Evolutionary conservation across 345 rosid genomes (phyloP).

Genomic region (Lepidium aucheri): DNA sequence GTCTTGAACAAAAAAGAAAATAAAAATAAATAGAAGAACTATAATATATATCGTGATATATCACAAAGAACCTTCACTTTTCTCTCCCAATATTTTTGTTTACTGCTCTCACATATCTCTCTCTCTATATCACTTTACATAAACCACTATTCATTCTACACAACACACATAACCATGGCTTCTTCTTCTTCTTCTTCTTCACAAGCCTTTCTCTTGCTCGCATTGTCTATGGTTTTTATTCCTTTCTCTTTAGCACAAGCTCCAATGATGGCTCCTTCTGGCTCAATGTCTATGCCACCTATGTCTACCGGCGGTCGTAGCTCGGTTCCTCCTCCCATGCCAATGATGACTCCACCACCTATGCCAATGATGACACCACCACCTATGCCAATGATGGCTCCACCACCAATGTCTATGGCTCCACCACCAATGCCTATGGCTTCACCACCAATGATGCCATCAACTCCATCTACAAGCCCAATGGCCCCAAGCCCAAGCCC

Average conservation of each 20-base stretch:
- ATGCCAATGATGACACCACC: slow-evolving; percentile 23
- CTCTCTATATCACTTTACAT: slow-evolving; percentile 21
- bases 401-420: slow-evolving; percentile 16
- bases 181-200: slow-evolving; percentile 6
- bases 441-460: slow-evolving; percentile 8
- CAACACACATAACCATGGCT: slow-evolving; percentile 15
- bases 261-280: slow-evolving; percentile 31
- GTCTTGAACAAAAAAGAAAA: background rate
- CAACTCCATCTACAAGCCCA: slow-evolving; percentile 20
- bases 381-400: slow-evolving; percentile 16
- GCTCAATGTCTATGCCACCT: slow-evolving; percentile 29
- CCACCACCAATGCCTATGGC: slow-evolving; percentile 16
- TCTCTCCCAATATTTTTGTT: slow-evolving; percentile 8
- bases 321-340: background rate
- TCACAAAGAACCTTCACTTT: slow-evolving; percentile 19
- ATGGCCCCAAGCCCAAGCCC: slow-evolving; percentile 8
- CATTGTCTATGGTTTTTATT: slow-evolving; percentile 15
- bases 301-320: slow-evolving; percentile 2
- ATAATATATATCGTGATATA: background rate
- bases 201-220: slow-evolving; percentile 12
- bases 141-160: slow-evolving; percentile 1
- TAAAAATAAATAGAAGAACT: no score
- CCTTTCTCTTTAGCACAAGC: slow-evolving; percentile 23
- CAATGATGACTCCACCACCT: background rate
- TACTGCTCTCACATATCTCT: background rate